Evolutionary conservation across 352 stramenopile species (phyloP), one percentile per base, ranked within the genome.

Genomic region (Globisporangium carolinianum): DNA sequence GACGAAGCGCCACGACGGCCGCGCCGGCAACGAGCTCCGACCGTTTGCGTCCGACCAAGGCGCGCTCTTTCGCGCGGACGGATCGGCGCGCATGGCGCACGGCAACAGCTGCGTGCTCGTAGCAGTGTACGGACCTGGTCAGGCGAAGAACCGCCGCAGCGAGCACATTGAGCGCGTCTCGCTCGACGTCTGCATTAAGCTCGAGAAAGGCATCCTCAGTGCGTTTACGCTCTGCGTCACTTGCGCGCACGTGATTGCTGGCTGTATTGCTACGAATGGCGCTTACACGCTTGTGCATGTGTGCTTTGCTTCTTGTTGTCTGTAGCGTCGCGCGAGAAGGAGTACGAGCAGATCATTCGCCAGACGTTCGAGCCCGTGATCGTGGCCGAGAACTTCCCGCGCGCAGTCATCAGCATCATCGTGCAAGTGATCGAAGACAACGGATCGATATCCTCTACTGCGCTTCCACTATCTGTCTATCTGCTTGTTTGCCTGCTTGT

Each of bases 381-480:
- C 50, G 49, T 89, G 45, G 72, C 71, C 14, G 76, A 90, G 47
- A 83, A 67, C n/a, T 93, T 79, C 66, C 79, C 83, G 46, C 81
- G 83, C 55, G 80, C 83, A n/a, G 72, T 94, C 46, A 90, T 94
- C 70, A 89, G 79, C 67, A 84, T 94, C 63, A 76, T 90, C 37
- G 80, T 94, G 37, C 83, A 94, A 76, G 80, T 94, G 46, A 76
- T 94, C 55, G 79, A 94, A 60, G 79, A 91, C 68, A 77, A 89
- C 61, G 83, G 83, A 49, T 89, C 83, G 45, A 78, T 86, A 80
- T 80, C 73, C 65, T 62, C 52, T 35, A 69, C 49, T 51, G 45
- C 43, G n/a, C 65, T 51, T 17, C 58, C 5, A 55, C 38, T 62
- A 53, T 15, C 39, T 66, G 50, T 43, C 56, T 75, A 1, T 2